A percentile compares a stretch with the other conserved stretches of the same genome.
phyloP scores from a whole-genome alignment of 202 grass and related monocot genomes.

The Eragrostis tef region DNA sequence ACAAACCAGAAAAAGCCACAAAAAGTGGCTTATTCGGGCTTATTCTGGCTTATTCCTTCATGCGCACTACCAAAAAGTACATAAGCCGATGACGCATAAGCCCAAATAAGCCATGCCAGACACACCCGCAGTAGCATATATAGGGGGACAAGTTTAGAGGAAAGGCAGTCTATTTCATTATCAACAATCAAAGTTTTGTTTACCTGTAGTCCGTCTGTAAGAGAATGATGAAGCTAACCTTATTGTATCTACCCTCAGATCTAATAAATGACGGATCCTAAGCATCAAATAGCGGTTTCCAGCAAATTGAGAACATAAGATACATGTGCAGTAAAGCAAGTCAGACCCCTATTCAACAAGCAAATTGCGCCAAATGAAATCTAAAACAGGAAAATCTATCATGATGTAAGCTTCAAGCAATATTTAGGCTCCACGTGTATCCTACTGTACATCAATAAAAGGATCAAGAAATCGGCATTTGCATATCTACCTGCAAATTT shows the following conservation, averaged over 20 bases:
- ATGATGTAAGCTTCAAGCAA: conserved; percentile 15
- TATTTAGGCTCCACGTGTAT: not conserved
- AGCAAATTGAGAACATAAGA: not conserved
- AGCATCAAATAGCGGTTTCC: not conserved
- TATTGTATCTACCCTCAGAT: conserved; percentile 7
- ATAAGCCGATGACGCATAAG: too few species aligned
- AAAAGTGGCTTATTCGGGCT: too few species aligned
- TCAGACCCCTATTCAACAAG: not conserved
- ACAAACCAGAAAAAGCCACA: too few species aligned
- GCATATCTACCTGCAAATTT: not conserved
- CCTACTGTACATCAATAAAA: not conserved
- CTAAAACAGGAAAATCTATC: not conserved
- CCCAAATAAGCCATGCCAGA: too few species aligned
- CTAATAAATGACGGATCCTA: conserved; percentile 1
- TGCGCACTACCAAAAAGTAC: too few species aligned
- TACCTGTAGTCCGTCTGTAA: not conserved
- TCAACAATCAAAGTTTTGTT: not conserved
- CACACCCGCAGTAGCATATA: not conserved
- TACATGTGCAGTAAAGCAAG: not conserved
- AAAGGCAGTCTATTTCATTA: not conserved
- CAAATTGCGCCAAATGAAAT: conserved; percentile 10
- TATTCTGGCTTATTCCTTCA: too few species aligned
- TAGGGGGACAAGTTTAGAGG: not conserved
- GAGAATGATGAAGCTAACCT: not conserved
- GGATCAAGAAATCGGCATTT: conserved; percentile 15